Evolutionary conservation across 2,329 filamentous ascomycete genomes (phyloP).

Genomic region (Pseudocercospora fijiensis): DNA sequence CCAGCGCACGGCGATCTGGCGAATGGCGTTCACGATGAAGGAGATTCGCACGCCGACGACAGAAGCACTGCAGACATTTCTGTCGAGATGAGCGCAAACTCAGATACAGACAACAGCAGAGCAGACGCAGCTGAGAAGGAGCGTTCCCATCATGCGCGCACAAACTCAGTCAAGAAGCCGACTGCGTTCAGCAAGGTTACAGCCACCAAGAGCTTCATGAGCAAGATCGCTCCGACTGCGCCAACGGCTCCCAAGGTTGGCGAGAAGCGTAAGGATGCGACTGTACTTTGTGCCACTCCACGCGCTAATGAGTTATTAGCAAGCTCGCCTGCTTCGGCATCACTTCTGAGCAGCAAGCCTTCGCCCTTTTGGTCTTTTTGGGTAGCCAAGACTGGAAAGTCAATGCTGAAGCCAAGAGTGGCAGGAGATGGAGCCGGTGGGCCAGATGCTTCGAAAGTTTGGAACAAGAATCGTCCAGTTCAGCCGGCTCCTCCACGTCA

Average conservation of each 20-base stretch:
- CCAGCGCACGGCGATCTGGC: constrained; percentile 16
- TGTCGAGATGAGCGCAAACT: constrained; percentile 70
- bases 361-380: no score
- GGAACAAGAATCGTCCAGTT: constrained; percentile 80
- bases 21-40: constrained; percentile 37
- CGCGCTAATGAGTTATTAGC: constrained; percentile 24
- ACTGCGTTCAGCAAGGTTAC: constrained; percentile 81
- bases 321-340: constrained; percentile 51
- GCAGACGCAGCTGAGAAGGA: constrained; percentile 56
- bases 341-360: constrained; percentile 56
- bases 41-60: constrained; percentile 52
- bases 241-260: constrained; percentile 50
- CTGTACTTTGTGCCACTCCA: neutral
- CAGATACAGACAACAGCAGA: constrained; percentile 71
- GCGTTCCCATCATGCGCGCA: constrained; percentile 59
- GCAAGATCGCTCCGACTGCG: constrained; percentile 63
- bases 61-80: constrained; percentile 62
- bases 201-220: constrained; percentile 81
- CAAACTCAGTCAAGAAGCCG: constrained; percentile 66
- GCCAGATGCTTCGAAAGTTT: constrained; percentile 72
- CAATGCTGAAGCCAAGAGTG: constrained; percentile 43
- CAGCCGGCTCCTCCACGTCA: constrained; percentile 73
- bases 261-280: constrained; percentile 52
- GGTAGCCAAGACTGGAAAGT: constrained; percentile 71
- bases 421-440: constrained; percentile 45